Conservation (phyloP, 1,284 basidiomycete species). For the Wolfiporia cocos region DNA sequence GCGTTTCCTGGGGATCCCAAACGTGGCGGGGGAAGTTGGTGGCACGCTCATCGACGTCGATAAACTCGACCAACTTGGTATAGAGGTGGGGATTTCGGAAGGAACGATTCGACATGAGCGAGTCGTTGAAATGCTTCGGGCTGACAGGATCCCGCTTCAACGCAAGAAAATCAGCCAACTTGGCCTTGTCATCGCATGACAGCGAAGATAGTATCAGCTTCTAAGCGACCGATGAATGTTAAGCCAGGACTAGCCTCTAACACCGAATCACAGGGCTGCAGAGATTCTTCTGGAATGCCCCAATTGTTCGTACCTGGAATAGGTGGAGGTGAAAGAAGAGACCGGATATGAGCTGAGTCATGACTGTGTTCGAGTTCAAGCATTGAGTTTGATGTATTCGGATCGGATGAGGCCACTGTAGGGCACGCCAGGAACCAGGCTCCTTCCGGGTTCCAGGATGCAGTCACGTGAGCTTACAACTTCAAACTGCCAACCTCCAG, state of each 20-base stretch:
- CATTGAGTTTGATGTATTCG: no score
- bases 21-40: constrained; percentile 70
- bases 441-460: no score
- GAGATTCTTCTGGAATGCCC: constrained; percentile 69
- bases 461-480: no score
- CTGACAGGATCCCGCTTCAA: constrained; percentile 59
- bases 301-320: constrained; percentile 63
- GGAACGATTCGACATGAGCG: constrained; percentile 81
- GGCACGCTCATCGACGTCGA: constrained; percentile 81
- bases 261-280: constrained; percentile 48
- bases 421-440: no score
- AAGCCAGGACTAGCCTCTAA: constrained; percentile 46
- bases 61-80: constrained; percentile 86
- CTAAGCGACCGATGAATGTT: constrained; percentile 7
- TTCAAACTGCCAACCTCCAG: no score
- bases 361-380: no score
- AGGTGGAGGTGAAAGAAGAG: constrained; percentile 53
- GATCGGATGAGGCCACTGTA: no score
- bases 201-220: constrained; percentile 20
- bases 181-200: no score
- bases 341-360: constrained; percentile 47
- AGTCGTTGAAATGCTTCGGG: constrained; percentile 92
- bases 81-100: constrained; percentile 96
- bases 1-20: constrained; percentile 65
- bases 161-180: constrained; percentile 69